phyloP scores from a whole-genome alignment of 2,329 filamentous ascomycete genomes.

The Neofusicoccum laricinum region DNA sequence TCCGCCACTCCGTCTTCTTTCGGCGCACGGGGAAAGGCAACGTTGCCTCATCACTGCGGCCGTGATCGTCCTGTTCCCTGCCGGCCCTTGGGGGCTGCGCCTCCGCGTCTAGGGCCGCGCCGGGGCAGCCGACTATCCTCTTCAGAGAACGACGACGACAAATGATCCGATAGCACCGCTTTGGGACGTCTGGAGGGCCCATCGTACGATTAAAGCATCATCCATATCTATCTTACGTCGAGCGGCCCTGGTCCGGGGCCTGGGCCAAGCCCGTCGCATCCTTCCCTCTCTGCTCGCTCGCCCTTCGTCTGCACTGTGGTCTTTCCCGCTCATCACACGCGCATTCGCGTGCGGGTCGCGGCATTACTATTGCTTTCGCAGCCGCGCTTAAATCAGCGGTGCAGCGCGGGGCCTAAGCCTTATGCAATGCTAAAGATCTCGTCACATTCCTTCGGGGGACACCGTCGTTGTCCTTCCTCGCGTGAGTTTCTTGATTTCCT shows the following conservation, averaged over 20 bases:
- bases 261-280: background rate
- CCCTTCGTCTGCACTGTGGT: background rate
- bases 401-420: conserved; percentile 2
- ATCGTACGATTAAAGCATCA: conserved; percentile 10
- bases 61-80: background rate
- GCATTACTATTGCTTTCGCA: background rate
- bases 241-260: background rate
- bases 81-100: background rate
- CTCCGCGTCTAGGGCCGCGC: too few species aligned
- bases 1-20: background rate
- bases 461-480: background rate
- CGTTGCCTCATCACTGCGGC: background rate
- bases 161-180: background rate
- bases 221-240: background rate
- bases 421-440: conserved; percentile 10
- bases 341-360: background rate
- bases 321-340: too few species aligned
- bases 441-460: conserved; percentile 8
- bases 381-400: background rate
- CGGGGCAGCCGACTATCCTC: background rate
- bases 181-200: background rate
- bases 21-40: background rate
- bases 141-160: background rate
- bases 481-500: background rate
- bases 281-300: too few species aligned